Base-by-base conservation (phyloP, 1,284 basidiomycete species). In the Termitomyces sp. region DNA sequence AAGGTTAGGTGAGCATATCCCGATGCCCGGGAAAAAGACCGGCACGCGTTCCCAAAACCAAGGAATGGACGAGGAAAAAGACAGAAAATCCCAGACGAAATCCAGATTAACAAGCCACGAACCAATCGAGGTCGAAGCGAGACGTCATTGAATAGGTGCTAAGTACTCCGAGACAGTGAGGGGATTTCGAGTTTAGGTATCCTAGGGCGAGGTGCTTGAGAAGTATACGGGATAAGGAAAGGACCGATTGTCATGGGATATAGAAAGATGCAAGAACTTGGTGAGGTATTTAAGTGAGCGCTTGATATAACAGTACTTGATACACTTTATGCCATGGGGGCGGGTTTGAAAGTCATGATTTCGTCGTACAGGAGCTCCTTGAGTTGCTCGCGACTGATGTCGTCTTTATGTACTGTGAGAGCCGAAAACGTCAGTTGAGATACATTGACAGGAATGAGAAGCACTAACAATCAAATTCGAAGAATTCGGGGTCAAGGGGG, bases 401-500 rank as follows among this genome's bases (percentile, higher is more conserved):
- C 90, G 61, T 96, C 94, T 76, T 96, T 95, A 76, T 92, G 88
- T 57, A 93, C 88, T 91, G 67, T 52, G 38, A 34, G 47, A 52
- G 40, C 31, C 42, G 41, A 38, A 54, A 26, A 36, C 8, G 40
- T 50, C 39, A 49, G 44, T 24, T 33, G 31, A 28, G 30, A 40
- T 9, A 10, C 26, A 19, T n/a, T 9, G n/a, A 4, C 34, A 39
- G 30, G 50, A 49, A 48, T 38, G 30, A 50, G 15, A 41, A 52
- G 31, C 8, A 70, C 81, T 62, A 52, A 88, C 88, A 74, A 68
- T 97, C 94, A 68, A 97, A 97, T 65, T 94, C 92, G 71, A 98
- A 97, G 78, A 97, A 97, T 61, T 88, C 84, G 2, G 91, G 86
- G 58, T 92, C 88, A 46, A 98, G 83, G 28, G 94, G 93, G 12